These are phyloP conservation scores for Verticillium albo-atrum DNA, from an alignment of 2,329 filamentous ascomycete genomes.

Conservation along the genomic window DNA sequence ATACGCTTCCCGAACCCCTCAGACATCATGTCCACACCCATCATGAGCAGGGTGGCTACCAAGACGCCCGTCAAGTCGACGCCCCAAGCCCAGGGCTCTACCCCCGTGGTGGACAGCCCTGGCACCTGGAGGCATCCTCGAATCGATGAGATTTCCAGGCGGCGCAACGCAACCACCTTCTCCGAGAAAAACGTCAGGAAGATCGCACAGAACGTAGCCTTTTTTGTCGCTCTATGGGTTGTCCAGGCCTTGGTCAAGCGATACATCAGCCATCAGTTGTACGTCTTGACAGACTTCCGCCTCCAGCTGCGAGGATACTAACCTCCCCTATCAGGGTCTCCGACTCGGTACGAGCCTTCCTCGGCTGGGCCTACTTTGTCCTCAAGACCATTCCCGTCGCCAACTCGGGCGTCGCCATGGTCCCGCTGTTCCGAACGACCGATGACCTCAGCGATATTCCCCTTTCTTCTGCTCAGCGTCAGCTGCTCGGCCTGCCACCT, in stretches of 20 bases:
- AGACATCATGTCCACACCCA: neutral
- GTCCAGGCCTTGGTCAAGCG: slow-evolving; percentile 27
- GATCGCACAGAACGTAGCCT: slow-evolving; percentile 62
- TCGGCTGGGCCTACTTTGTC: slow-evolving; percentile 39
- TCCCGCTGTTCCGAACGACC: slow-evolving; percentile 65
- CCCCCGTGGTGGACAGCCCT: slow-evolving; percentile 46
- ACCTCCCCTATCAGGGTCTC: neutral
- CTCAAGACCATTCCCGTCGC: slow-evolving; percentile 56
- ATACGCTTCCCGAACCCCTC: neutral
- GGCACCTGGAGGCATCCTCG: slow-evolving; percentile 91
- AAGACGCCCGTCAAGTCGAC: slow-evolving; percentile 38
- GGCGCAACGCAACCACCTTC: slow-evolving; percentile 76
- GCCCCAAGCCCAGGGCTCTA: slow-evolving; percentile 22
- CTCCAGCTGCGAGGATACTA: neutral
- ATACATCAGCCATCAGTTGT: slow-evolving; percentile 35
- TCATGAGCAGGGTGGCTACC: neutral
- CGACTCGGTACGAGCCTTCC: slow-evolving; percentile 21
- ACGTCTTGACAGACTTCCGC: slow-evolving; percentile 13
- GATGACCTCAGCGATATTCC: slow-evolving; percentile 87
- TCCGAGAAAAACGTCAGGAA: slow-evolving; percentile 69
- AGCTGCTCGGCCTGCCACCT: slow-evolving; percentile 75
- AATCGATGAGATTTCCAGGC: slow-evolving; percentile 77
- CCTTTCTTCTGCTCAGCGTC: slow-evolving; percentile 82
- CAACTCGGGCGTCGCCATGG: slow-evolving; percentile 67
- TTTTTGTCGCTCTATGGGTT: slow-evolving; percentile 35